phyloP scores from a whole-genome alignment of 768 basidiomycete species.

The Kwoniella sp. region DNA sequence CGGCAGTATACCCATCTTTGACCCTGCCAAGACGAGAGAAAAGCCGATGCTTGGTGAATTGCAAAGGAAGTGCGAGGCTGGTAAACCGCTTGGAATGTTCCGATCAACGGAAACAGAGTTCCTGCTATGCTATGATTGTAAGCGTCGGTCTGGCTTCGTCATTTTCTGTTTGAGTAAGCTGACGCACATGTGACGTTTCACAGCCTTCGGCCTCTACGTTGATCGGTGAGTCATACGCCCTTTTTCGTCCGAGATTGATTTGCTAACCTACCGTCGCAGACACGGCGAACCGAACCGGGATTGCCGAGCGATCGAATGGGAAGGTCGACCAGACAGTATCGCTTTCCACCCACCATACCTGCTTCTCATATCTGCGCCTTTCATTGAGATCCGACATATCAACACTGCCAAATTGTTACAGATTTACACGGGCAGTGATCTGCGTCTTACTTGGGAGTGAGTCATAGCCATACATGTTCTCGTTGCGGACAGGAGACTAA shows the following conservation, averaged over 20 bases:
- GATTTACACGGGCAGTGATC: conserved; percentile 56
- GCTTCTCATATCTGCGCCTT: conserved; percentile 81
- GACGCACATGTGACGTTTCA: conserved; percentile 10
- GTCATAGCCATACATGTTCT: conserved; percentile 57
- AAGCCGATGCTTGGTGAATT: conserved; percentile 68
- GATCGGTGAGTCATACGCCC: conserved; percentile 62
- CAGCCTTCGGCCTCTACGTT: conserved; percentile 90
- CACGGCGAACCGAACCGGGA: conserved; percentile 81
- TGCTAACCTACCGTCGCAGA: conserved; percentile 6
- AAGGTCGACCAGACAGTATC: conserved; percentile 83
- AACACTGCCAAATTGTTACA: conserved; percentile 54
- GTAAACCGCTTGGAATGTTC: conserved; percentile 86
- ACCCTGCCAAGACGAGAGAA: conserved; percentile 63
- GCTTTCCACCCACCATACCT: conserved; percentile 88
- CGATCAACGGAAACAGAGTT: conserved; percentile 83
- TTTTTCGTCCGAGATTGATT: not conserved
- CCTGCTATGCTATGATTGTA: conserved; percentile 84
- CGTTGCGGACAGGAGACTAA: conserved; percentile 12
- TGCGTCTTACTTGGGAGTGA: conserved; percentile 89
- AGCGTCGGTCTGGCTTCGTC: conserved; percentile 28
- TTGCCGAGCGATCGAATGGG: conserved; percentile 83
- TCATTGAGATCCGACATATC: conserved; percentile 83
- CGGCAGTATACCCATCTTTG: conserved; percentile 74
- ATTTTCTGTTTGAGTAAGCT: conserved; percentile 5
- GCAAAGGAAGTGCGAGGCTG: conserved; percentile 77